Evolutionary conservation across 495 filamentous ascomycete genomes (phyloP), one percentile per base, ranked within the genome.

Genomic region (Podospora tetraspora): DNA sequence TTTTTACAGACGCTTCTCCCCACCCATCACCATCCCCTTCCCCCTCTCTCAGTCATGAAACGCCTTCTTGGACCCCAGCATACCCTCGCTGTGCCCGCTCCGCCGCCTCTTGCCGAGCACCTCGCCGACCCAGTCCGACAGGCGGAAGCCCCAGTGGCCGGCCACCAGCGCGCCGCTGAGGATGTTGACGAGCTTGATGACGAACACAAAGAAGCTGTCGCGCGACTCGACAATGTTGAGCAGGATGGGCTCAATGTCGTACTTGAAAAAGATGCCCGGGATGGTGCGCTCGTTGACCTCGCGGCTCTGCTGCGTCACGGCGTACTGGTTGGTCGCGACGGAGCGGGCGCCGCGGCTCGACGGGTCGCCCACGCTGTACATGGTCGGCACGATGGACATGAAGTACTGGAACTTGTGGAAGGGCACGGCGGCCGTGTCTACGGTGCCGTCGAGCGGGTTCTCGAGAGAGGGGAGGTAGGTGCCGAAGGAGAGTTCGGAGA

Each of bases 371-470:
- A 88, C 87, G 65, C 89, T 90, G 84, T 98, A 99, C 76, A 92
- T 86, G n/a, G 95, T 99, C 0, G 95, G 95, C 1, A 99, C 95
- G 56, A 99, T 82, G 66, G 92, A 97, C 78, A 97, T 88, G 84
- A 95, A 98, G 86, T 99, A 99, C 82, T 99, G 95, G 84, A 90
- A 97, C 80, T 94, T 95, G 86, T 91, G 90, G 84, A 97, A 98
- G 84, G 97, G 85, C 62, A 73, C 64, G 23, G 82, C 71, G 0
- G 91, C 94, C 1, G 84, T 80, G 74, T 93, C 89, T 76, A 93
- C 88, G 63, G 95, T 97, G 65, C 88, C 88, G 82, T 98, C 96
- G 69, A 99, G 92, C 0, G 95, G 95, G 82, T 98, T 99, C 71
- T 88, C 85, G 61, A 99, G 90, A 22, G 89, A 91, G 12, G 96